Conservation (phyloP, 202 grass and related monocot genomes). For the Saccharum hybrid region DNA sequence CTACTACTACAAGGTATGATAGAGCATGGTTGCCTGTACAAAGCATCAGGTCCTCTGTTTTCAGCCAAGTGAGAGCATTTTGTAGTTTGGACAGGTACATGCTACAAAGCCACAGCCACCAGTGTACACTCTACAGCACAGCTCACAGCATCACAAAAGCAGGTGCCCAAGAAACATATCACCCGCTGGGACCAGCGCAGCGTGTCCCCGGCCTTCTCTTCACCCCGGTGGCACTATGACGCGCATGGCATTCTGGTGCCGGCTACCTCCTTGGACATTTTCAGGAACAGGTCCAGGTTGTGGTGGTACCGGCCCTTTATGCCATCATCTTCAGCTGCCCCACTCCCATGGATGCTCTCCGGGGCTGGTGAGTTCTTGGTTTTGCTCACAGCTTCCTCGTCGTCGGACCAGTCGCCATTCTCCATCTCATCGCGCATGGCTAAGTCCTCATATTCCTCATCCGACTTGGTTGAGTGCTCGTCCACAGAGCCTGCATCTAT, state of each 20-base stretch:
- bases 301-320: conserved; percentile 39
- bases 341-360: conserved; percentile 17
- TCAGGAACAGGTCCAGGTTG: conserved; percentile 59
- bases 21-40: neutral
- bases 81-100: neutral
- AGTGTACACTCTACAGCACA: neutral
- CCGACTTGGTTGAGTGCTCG: conserved; percentile 81
- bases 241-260: conserved; percentile 44
- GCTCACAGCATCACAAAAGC: neutral
- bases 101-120: neutral
- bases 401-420: conserved; percentile 59
- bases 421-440: conserved; percentile 73
- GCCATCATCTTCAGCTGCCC: neutral
- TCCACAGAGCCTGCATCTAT: conserved; percentile 87
- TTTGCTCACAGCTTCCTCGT: conserved; percentile 39
- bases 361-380: conserved; percentile 1
- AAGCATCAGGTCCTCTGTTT: conserved; percentile 22
- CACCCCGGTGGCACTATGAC: neutral
- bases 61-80: conserved; percentile 1
- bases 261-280: conserved; percentile 53
- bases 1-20: neutral
- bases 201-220: neutral
- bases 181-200: neutral
- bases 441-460: conserved; percentile 91
- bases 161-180: neutral